Base-by-base conservation (phyloP, 768 basidiomycete genomes). In the Serendipita sp. region DNA sequence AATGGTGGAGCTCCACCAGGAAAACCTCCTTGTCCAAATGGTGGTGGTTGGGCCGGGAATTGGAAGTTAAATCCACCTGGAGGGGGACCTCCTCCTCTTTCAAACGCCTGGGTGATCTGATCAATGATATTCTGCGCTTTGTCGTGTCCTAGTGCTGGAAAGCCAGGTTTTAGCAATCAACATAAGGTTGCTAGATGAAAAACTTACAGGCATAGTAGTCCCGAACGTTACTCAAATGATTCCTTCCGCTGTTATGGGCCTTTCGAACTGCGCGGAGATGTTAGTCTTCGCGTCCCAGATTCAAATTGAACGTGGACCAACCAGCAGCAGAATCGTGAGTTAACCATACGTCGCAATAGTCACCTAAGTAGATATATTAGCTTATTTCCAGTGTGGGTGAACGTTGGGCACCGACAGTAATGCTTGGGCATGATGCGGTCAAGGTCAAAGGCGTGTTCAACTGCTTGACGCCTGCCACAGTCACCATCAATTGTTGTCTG, bases 61-160 rank as follows among this genome's bases (percentile, higher is more conserved):
- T 60, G 56, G 35, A 60, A 60, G 56, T 60, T 60, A 72, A 77
- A 74, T 34, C 80, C 81, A 69, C 76, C 78, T 23, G 85, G 88
- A 68, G 90, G 90, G 45, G 89, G 90, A 1, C 88, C 88, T 63
- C 85, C 85, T 47, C 88, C 85, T 34, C 81, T 82, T 75, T 98
- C 95, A 71, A 95, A 96, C 30, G 89, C 85, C 23, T 88, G 85
- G 44, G 92, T 94, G 75, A 99, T 98, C 75, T 95, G 91, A 81
- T 99, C 95, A 73, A 99, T 98, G 73, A 98, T 92, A 70, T 78
- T 91, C 75, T 99, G 96, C 16, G 95, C 94, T 75, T 95, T 95
- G 81, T 98, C 94, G 75, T 97, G 92, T 65, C 77, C 77, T 63
- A 79, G 70, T 11, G 72, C 76, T 76, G 68, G 65, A 65, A 45